Evolutionary conservation across 805 yeast species (phyloP).

Genomic region (Scheffersomyces spartinae): DNA sequence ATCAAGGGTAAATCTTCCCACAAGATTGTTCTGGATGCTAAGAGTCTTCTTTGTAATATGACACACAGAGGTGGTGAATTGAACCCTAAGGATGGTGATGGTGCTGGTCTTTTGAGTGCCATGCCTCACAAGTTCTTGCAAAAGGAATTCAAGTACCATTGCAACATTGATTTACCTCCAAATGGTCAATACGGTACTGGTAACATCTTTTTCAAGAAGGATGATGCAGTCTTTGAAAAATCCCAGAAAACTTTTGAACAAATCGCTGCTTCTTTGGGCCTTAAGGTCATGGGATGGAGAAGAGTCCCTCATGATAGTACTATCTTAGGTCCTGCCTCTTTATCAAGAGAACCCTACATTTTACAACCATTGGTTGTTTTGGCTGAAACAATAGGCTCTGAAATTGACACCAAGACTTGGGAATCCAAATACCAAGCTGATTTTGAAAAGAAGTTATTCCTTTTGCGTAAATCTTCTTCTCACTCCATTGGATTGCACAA

Average conservation of each 20-base stretch:
- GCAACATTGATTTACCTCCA: slow-evolving; percentile 58
- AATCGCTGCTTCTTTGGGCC: slow-evolving; percentile 65
- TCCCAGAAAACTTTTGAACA: slow-evolving; percentile 71
- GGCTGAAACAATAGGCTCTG: slow-evolving; percentile 16
- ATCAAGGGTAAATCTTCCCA: slow-evolving; percentile 82
- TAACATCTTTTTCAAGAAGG: slow-evolving; percentile 86
- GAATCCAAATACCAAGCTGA: slow-evolving; percentile 43
- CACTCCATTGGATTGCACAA: slow-evolving; percentile 89
- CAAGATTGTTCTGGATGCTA: slow-evolving; percentile 87
- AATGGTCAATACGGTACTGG: slow-evolving; percentile 91
- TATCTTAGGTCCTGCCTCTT: slow-evolving; percentile 87
- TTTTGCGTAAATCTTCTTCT: slow-evolving; percentile 80
- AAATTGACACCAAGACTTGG: no score
- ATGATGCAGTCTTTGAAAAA: slow-evolving; percentile 53
- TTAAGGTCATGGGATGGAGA: slow-evolving; percentile 90
- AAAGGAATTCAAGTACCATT: slow-evolving; percentile 70
- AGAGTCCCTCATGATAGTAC: slow-evolving; percentile 90
- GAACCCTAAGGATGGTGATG: slow-evolving; percentile 96
- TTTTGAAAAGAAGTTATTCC: slow-evolving; percentile 76
- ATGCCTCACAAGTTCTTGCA: slow-evolving; percentile 81
- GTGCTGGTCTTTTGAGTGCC: slow-evolving; percentile 93
- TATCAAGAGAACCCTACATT: slow-evolving; percentile 83
- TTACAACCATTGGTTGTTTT: slow-evolving; percentile 89
- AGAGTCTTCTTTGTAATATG: slow-evolving; percentile 86
- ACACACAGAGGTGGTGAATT: slow-evolving; percentile 97